These are phyloP conservation scores for Coccomyxa sp. DNA, from an alignment of 139 green algal genomes.

Conservation along the genomic window DNA sequence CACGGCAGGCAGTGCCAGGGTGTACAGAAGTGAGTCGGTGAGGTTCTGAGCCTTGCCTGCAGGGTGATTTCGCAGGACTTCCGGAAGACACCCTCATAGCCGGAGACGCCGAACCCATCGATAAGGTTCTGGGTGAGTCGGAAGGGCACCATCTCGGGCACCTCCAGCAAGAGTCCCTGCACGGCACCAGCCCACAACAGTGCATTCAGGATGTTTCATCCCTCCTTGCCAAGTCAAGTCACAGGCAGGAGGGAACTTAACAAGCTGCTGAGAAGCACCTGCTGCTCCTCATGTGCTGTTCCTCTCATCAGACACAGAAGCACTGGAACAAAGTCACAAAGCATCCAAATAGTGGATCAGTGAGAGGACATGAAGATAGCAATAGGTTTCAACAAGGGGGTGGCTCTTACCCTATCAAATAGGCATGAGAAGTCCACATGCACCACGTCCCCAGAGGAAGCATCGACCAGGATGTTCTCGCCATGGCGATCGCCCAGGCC, in stretches of 20 bases:
- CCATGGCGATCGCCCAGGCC: conserved; percentile 88
- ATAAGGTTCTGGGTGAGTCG: conserved; percentile 96
- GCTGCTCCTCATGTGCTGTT: too few relatives aligned
- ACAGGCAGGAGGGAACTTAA: not conserved
- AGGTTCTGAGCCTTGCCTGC: conserved; percentile 17
- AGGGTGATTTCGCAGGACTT: conserved; percentile 85
- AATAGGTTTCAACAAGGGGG: not conserved
- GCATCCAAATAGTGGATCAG: not conserved
- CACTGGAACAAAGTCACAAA: not conserved
- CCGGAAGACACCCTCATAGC: conserved; percentile 84
- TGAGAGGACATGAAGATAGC: not conserved
- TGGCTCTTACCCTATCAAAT: conserved; percentile 68
- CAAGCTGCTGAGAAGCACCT: not conserved
- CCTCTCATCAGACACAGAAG: not conserved
- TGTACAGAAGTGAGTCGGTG: too few relatives aligned
- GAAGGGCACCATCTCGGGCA: conserved; percentile 95
- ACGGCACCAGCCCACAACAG: not conserved
- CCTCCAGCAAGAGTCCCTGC: conserved; percentile 64
- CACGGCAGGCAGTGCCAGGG: too few relatives aligned
- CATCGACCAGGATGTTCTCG: conserved; percentile 94
- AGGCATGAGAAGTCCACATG: conserved; percentile 97
- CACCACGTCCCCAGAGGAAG: conserved; percentile 45
- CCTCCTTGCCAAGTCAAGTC: too few relatives aligned
- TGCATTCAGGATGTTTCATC: not conserved
- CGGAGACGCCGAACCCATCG: conserved; percentile 86